Conservation (phyloP, 805 yeast genomes). For the Pichia sporocuriosa region DNA sequence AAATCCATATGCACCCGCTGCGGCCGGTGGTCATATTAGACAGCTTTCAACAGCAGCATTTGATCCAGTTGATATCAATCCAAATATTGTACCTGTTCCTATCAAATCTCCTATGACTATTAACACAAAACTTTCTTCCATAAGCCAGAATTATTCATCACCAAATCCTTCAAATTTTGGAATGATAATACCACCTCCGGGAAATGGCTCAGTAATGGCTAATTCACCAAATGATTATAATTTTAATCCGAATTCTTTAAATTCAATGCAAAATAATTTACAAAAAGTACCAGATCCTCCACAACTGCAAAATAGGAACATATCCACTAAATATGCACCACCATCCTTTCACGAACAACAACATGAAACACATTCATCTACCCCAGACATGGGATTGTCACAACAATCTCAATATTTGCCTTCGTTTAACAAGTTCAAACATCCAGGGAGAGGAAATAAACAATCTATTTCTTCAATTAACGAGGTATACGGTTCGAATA, state of each 20-base stretch:
- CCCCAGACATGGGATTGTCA: not conserved
- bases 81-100: slow-evolving; percentile 28
- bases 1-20: slow-evolving; percentile 30
- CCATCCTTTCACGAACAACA: not conserved
- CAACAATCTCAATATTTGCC: not conserved
- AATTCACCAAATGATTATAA: too few species aligned
- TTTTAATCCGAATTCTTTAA: too few species aligned
- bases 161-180: not conserved
- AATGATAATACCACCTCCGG: too few species aligned
- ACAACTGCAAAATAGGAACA: too few species aligned
- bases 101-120: slow-evolving; percentile 16
- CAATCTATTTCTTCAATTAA: slow-evolving; percentile 14
- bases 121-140: not conserved
- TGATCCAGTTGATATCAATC: slow-evolving; percentile 19
- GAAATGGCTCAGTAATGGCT: too few species aligned
- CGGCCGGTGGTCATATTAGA: slow-evolving; percentile 27
- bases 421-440: not conserved
- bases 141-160: not conserved
- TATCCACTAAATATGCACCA: slow-evolving; percentile 9
- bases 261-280: too few species aligned
- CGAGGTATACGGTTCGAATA: slow-evolving; percentile 15
- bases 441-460: not conserved
- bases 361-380: not conserved
- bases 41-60: slow-evolving; percentile 18
- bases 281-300: not conserved